Percentiles rank a stretch among this genome's conserved stretches.
Evolutionary conservation across 2,329 filamentous ascomycete genomes (phyloP).

Genomic region (Delphinella strobiligena): DNA sequence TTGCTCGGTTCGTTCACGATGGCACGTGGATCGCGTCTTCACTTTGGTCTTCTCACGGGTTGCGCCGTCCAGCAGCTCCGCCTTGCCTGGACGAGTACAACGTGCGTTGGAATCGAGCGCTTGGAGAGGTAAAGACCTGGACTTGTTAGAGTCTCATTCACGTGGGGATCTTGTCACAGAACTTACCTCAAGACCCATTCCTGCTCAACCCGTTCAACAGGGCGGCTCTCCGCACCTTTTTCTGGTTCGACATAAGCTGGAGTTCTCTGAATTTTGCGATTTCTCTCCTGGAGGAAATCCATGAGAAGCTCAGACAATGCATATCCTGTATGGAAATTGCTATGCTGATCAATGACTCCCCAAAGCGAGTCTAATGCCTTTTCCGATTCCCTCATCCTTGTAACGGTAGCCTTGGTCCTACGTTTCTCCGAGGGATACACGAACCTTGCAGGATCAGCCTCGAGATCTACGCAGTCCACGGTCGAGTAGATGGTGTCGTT

Average conservation of each 20-base stretch:
- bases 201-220: conserved; percentile 2
- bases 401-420: conserved; percentile 33
- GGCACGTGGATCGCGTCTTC: conserved; percentile 12
- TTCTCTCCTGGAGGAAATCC: conserved; percentile 5
- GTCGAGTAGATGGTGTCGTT: conserved; percentile 1
- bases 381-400: conserved; percentile 36
- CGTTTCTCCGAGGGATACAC: conserved; percentile 37
- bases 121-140: conserved; percentile 1
- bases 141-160: too few species aligned
- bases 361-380: conserved; percentile 37
- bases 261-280: conserved; percentile 3
- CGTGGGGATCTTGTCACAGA: too few species aligned
- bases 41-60: conserved; percentile 12
- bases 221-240: background rate
- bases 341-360: conserved; percentile 15
- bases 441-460: conserved; percentile 27
- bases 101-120: conserved; percentile 10
- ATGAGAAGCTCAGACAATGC: conserved; percentile 1
- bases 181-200: background rate
- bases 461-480: conserved; percentile 9
- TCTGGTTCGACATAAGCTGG: conserved; percentile 2
- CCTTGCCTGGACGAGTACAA: conserved; percentile 6
- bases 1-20: background rate
- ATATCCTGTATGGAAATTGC: conserved; percentile 2
- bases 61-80: conserved; percentile 6